These are phyloP conservation scores for Marvania coccoides DNA, from an alignment of 139 green algal species.

Conservation along the genomic window DNA sequence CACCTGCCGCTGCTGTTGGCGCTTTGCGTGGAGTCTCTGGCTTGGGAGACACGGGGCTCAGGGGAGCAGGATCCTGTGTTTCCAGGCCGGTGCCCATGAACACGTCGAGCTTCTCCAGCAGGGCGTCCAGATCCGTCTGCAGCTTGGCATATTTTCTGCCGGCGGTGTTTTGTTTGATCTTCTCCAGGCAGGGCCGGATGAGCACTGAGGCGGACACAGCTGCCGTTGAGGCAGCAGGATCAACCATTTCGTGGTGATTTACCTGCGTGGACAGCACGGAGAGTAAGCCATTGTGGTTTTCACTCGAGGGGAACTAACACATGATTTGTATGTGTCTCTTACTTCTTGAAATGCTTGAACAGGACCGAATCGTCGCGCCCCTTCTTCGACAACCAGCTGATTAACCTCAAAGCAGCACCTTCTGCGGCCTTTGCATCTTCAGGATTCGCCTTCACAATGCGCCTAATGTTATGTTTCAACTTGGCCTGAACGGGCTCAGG, in stretches of 20 bases:
- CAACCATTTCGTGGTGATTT: neutral
- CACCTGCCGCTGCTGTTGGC: neutral
- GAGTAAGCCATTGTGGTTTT: no score
- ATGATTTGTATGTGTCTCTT: neutral
- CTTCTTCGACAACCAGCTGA: neutral
- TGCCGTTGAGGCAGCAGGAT: neutral
- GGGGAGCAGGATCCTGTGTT: neutral
- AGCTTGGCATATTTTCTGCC: constrained; percentile 42
- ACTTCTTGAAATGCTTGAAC: neutral
- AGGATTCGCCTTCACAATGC: neutral
- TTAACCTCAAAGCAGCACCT: neutral
- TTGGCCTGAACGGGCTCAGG: neutral
- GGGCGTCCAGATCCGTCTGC: constrained; percentile 24
- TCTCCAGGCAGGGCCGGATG: constrained; percentile 37
- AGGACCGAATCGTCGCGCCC: neutral
- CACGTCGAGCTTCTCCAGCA: constrained; percentile 19
- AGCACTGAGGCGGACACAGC: constrained; percentile 12
- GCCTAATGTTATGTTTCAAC: neutral
- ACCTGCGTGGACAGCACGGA: neutral
- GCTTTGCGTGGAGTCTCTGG: neutral
- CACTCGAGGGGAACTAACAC: neutral
- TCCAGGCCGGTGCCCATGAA: neutral
- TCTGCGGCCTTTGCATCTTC: neutral
- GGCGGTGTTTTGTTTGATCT: constrained; percentile 27
- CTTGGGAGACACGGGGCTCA: neutral